A percentile compares a stretch with the other conserved stretches of the same genome.
phyloP scores from a whole-genome alignment of 2,329 filamentous ascomycete species.

The Polytolypa hystricis region DNA sequence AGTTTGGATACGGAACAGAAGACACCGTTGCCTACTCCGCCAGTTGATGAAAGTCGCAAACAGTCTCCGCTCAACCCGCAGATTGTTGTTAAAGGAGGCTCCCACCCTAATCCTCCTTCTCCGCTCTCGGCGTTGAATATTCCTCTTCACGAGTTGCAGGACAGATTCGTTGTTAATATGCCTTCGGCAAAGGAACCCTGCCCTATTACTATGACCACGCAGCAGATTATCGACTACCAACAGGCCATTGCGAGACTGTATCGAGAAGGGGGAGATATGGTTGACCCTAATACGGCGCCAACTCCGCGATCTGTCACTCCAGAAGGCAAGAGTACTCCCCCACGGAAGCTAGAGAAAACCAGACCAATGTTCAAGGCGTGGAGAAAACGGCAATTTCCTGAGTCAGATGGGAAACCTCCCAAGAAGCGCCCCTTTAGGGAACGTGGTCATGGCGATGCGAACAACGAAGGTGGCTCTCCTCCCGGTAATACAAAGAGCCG shows the following conservation, averaged over 20 bases:
- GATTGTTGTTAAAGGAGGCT: no score
- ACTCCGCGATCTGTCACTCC: constrained; percentile 22
- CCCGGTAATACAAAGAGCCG: no score
- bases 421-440: no score
- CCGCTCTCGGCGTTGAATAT: constrained; percentile 21
- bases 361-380: constrained; percentile 14
- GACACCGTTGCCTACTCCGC: constrained; percentile 12
- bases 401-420: no score
- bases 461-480: no score
- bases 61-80: neutral
- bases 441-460: no score
- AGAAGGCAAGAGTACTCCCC: constrained; percentile 21
- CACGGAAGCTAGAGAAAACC: constrained; percentile 11
- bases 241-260: constrained; percentile 24
- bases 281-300: constrained; percentile 21
- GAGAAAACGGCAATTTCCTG: no score
- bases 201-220: constrained; percentile 27
- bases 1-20: constrained; percentile 19
- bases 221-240: constrained; percentile 31
- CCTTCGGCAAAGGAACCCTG: constrained; percentile 32
- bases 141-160: constrained; percentile 27
- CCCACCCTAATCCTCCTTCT: constrained; percentile 21
- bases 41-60: constrained; percentile 4
- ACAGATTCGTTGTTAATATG: constrained; percentile 35
- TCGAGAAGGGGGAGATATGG: constrained; percentile 20